phyloP scores from a whole-genome alignment of 1,139 yeast species.

The Saccharomyces hybrid region DNA sequence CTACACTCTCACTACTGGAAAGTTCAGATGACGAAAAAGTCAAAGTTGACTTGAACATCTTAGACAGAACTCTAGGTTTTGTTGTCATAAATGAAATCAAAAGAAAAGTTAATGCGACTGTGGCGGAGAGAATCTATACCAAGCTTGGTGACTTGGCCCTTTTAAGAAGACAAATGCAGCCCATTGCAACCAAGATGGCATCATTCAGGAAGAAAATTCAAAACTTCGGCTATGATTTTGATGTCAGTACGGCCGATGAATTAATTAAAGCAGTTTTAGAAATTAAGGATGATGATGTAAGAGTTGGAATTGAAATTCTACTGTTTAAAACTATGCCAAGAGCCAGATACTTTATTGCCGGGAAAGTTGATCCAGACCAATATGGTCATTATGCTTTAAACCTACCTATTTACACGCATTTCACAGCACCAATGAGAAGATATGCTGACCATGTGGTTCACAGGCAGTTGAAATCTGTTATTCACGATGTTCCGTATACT shows the following conservation, averaged over 20 bases:
- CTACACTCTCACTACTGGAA: conserved; percentile 62
- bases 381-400: conserved; percentile 75
- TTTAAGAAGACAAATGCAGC: conserved; percentile 81
- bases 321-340: conserved; percentile 76
- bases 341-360: conserved; percentile 84
- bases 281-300: conserved; percentile 54
- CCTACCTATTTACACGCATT: conserved; percentile 83
- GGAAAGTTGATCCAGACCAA: conserved; percentile 73
- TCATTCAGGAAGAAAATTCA: conserved; percentile 61
- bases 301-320: conserved; percentile 73
- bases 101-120: conserved; percentile 74
- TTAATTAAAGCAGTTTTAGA: conserved; percentile 64
- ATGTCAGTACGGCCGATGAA: conserved; percentile 66
- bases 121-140: conserved; percentile 75
- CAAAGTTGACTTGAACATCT: conserved; percentile 62
- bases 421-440: conserved; percentile 86
- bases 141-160: conserved; percentile 74
- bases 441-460: conserved; percentile 91
- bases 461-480: conserved; percentile 71
- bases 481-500: conserved; percentile 36
- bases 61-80: conserved; percentile 52
- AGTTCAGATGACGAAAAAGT: conserved; percentile 83
- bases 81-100: conserved; percentile 67
- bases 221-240: conserved; percentile 51
- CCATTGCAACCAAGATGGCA: conserved; percentile 76